Base-by-base conservation (phyloP, 225 moss, liverwort and hornwort genomes). In the Physcomitrium patens region DNA sequence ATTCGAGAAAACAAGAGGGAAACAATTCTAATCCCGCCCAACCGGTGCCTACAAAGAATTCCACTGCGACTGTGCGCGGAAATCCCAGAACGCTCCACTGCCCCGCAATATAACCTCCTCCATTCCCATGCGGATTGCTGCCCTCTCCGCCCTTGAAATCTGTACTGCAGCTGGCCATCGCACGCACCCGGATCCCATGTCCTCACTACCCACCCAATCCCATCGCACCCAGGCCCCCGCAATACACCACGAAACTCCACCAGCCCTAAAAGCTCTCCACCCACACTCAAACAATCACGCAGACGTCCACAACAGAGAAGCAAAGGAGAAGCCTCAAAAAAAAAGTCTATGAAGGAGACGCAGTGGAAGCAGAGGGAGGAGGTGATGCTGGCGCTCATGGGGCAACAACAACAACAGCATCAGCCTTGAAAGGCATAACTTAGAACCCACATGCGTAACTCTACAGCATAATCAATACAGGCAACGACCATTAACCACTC, bases 151-250 rank as follows among this genome's bases (percentile, higher is more conserved):
- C 42, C 50, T 67, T 27, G 67, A 9, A 49, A 50, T 9, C 17
- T 51, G 62, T 63, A 41, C 67, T 13, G 48, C 17, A 69, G 63
- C 77, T 70, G 61, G 69, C 51, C 70, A 71, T 77, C 64, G 8
- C 55, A 20, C 42, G 16, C 71, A 57, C 64, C 47, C 12, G 41
- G 24, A 77, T 77, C 69, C 63, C 65, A n/a, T 63, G 37, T 3
- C 37, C 10, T 13, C 15, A 42, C 49, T 15, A 37, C 13, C 12
- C 49, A 12, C 49, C 49, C 49, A 49, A 37, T 37, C 31, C 49
- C 15, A 49, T 15, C 59, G 17, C 70, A 71, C 45, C 58, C 17
- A 7, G 31, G 31, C 67, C 16, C 48, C 14, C 22, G 1, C 9
- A 62, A 16, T 13, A 50, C 5, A 53, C 53, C 18, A 53, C 4